Evolutionary conservation across 2,329 filamentous ascomycete genomes (phyloP).

Genomic region (Knufia petricola): DNA sequence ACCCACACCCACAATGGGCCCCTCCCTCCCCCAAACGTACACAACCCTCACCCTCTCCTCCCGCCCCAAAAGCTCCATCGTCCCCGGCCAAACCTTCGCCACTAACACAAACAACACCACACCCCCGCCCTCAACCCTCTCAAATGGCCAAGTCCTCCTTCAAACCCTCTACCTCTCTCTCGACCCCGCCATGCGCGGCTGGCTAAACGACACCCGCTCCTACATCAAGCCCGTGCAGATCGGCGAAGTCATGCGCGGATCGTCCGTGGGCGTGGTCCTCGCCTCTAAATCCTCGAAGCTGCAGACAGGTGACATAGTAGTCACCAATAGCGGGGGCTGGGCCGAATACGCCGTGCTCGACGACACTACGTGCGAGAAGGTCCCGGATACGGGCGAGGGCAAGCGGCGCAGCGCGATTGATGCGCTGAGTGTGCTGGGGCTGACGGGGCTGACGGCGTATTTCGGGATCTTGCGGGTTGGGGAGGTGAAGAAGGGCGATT

Average conservation of each 20-base stretch:
- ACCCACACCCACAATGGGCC: neutral
- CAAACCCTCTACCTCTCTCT: slow-evolving; percentile 55
- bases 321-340: slow-evolving; percentile 49
- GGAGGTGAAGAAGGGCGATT: slow-evolving; percentile 57
- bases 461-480: slow-evolving; percentile 63
- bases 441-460: slow-evolving; percentile 66
- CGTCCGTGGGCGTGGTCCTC: slow-evolving; percentile 51
- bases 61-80: slow-evolving; percentile 50
- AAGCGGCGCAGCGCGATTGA: slow-evolving; percentile 46
- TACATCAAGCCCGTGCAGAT: slow-evolving; percentile 62
- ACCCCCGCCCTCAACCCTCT: slow-evolving; percentile 39
- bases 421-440: slow-evolving; percentile 51
- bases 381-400: slow-evolving; percentile 19
- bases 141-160: slow-evolving; percentile 53
- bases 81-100: slow-evolving; percentile 57
- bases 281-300: slow-evolving; percentile 49
- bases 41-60: slow-evolving; percentile 51
- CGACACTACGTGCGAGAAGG: slow-evolving; percentile 40
- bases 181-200: slow-evolving; percentile 68
- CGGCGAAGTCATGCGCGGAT: slow-evolving; percentile 59
- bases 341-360: slow-evolving; percentile 53
- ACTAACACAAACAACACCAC: slow-evolving; percentile 40
- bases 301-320: slow-evolving; percentile 50
- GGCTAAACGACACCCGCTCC: slow-evolving; percentile 50
- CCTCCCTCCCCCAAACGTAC: slow-evolving; percentile 25